These are phyloP conservation scores for Pythium diclinum DNA, from an alignment of 352 stramenopile species.

Conservation along the genomic window DNA sequence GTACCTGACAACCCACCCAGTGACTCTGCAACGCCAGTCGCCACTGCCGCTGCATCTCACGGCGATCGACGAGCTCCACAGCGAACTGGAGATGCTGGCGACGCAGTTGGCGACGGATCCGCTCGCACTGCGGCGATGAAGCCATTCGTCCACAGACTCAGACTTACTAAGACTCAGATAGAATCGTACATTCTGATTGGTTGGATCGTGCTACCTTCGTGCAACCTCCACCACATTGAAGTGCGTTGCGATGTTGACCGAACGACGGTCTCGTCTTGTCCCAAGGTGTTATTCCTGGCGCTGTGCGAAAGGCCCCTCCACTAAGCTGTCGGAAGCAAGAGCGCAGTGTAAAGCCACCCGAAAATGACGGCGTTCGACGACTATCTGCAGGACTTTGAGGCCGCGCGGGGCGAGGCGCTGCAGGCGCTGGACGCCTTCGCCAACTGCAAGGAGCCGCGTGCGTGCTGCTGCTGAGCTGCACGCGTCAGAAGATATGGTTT, in stretches of 20 bases:
- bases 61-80: conserved; percentile 33
- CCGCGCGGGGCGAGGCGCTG: conserved; percentile 42
- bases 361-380: conserved; percentile 40
- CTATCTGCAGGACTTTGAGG: conserved; percentile 54
- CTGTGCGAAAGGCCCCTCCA: not conserved
- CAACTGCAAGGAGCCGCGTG: conserved; percentile 22
- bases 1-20: conserved; percentile 71
- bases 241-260: not conserved
- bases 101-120: conserved; percentile 25
- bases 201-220: conserved; percentile 9
- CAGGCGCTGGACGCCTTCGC: conserved; percentile 51
- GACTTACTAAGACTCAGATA: conserved; percentile 9
- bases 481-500: not conserved
- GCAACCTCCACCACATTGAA: conserved; percentile 3
- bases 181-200: conserved; percentile 3
- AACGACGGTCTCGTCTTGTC: conserved; percentile 3
- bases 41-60: conserved; percentile 61
- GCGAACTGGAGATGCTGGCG: conserved; percentile 22
- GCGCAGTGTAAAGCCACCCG: not conserved
- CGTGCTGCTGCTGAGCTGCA: not conserved
- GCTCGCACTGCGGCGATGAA: conserved; percentile 20
- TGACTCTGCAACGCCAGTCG: conserved; percentile 57
- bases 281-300: conserved; percentile 3
- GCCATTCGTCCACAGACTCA: not conserved
- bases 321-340: not conserved